Conservation (phyloP, 1,139 yeast genomes). For the Geotrichum klebahnii region DNA sequence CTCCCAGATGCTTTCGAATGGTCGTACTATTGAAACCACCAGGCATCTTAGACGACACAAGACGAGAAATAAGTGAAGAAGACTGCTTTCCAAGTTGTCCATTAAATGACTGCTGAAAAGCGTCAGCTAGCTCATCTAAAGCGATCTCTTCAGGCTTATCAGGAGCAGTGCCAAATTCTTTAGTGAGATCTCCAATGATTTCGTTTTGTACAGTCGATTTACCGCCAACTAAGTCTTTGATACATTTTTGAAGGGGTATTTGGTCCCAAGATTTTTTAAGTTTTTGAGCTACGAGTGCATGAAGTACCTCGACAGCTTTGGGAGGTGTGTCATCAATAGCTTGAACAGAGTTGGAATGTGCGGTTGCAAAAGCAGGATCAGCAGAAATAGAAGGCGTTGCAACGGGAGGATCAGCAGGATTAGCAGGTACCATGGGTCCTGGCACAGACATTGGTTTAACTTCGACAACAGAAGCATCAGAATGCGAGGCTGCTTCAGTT, state of each 20-base stretch:
- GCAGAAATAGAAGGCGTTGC: constrained; percentile 41
- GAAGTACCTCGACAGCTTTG: constrained; percentile 75
- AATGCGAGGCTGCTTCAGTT: too few species aligned
- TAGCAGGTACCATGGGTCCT: constrained; percentile 31
- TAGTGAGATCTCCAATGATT: constrained; percentile 95
- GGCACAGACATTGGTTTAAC: constrained; percentile 27
- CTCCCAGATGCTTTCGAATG: constrained; percentile 85
- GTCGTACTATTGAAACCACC: constrained; percentile 94
- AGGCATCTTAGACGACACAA: constrained; percentile 96
- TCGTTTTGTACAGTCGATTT: constrained; percentile 97
- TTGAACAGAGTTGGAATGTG: constrained; percentile 72
- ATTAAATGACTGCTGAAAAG: constrained; percentile 81
- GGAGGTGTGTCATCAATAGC: constrained; percentile 86
- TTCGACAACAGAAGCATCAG: too few species aligned
- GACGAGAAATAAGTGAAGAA: constrained; percentile 78
- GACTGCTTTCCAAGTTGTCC: constrained; percentile 94
- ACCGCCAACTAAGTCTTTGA: constrained; percentile 96
- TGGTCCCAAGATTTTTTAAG: constrained; percentile 85
- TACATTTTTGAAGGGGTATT: constrained; percentile 84
- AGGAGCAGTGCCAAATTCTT: constrained; percentile 95
- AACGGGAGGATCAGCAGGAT: constrained; percentile 42
- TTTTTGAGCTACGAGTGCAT: constrained; percentile 90
- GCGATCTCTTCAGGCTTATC: constrained; percentile 99
- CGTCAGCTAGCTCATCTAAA: constrained; percentile 88
- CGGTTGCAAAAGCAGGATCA: constrained; percentile 52